Evolutionary conservation across 495 filamentous ascomycete genomes (phyloP), one percentile per base, ranked within the genome.

Genomic region (Xylaria venustula): DNA sequence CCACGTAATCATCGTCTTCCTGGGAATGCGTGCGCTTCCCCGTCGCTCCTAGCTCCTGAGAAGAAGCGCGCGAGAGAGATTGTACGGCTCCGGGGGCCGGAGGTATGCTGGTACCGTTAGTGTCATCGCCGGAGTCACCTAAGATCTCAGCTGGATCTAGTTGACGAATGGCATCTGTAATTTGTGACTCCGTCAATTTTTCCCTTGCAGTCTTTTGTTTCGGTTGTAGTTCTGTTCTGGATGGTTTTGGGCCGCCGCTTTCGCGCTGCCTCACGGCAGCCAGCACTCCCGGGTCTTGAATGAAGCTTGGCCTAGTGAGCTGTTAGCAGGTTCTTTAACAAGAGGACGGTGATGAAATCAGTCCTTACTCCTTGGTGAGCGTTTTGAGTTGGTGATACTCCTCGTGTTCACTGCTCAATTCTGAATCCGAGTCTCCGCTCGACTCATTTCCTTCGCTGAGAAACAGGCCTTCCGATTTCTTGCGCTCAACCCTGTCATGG

Each of bases 181-280:
- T 69, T 28, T 58, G 41, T 7, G 53, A 44, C 25, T 19, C 56
- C 17, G 47, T 52, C 12, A 26, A 42, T 20, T 58, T 65, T 11
- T 45, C 60, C 20, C 46, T 61, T 37, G 17, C 30, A 15, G 55
- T 26, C 32, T 41, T 37, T 37, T 64, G 66, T 11, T 61, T 46
- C 14, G 40, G 14, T 1, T 54, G 26, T 23, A 14, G 20, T 15
- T 36, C 11, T 17, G 12, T n/a, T 25, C 23, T 22, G 6, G 48
- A 17, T 14, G 14, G 57, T 36, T 23, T 51, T 9, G 47, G 34
- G 5, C 15, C 36, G 44, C 20, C 25, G 17, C 25, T 11, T 48
- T 71, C 69, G 7, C 64, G 65, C 48, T 55, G 60, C 49, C 62
- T 67, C 20, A 67, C 67, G 1, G 67, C 69, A 42, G 64, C 60